Base-by-base conservation (phyloP, 805 yeast species). In the Nakazawaea molendinolei region DNA sequence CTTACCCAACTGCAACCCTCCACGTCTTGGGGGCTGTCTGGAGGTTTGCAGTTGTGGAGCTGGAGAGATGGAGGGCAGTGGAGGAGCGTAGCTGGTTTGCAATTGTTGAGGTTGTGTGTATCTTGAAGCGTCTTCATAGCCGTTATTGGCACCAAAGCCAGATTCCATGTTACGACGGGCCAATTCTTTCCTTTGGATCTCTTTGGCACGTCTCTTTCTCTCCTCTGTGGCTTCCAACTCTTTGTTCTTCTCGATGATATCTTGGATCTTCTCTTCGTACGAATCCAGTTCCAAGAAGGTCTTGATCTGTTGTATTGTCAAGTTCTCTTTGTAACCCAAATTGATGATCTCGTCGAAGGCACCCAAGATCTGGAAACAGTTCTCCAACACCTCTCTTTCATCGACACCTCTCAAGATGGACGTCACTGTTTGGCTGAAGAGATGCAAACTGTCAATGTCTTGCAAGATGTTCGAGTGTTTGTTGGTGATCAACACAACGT, bases 201-300 rank as follows among this genome's bases (percentile, higher is more conserved):
- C 94, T 58, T 83, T 86, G 34, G 97, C 97, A 56, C 86, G 79
- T 61, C 94, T 83, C 65, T 90, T 90, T 62, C 97, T 81, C 61
- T 90, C 96, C 63, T 92, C 98, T 38, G 86, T 79, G 27, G 98
- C 98, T 61, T 90, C 98, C 51, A 85, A 65, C 63, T 92, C 98
- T 64, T 92, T 92, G 67, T 92, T 92, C 59, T 89, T 79, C 63
- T 86, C 97, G 51, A 92, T 92, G 56, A 92, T 89, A 57, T 92
- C 97, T 67, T 92, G 97, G 54, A 94, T 90, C 68, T 86, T 90
- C 64, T 92, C 99, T 63, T 92, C 98, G 58, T 92, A 97, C 27
- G 95, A 84, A 62, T 92, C 97, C 97, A 92, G 90, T 55, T 86
- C 90, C 65, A 92, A 67, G 61, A 85, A 90, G 9, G 94, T 85